Conservation (phyloP, 164 flowering plant genomes). For the Houttuynia cordata region DNA sequence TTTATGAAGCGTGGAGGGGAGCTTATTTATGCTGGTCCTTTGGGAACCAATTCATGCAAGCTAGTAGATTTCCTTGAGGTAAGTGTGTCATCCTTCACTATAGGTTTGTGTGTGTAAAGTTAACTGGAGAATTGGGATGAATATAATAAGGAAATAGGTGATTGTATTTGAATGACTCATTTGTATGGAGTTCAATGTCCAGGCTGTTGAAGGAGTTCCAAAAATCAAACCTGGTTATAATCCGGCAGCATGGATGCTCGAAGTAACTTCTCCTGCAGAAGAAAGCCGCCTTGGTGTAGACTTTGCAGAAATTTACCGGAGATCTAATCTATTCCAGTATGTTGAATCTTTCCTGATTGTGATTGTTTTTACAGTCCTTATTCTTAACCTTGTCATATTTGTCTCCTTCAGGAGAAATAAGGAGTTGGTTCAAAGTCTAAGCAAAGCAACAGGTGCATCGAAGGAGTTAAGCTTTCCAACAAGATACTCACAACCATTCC, state of each 20-base stretch:
- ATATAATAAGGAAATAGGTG: not conserved
- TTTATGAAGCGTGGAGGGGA: slow-evolving; percentile 13
- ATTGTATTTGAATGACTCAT: not conserved
- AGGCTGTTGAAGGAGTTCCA: slow-evolving; percentile 26
- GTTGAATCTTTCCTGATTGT: not conserved
- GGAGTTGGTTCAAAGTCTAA: slow-evolving; percentile 44
- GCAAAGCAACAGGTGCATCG: slow-evolving; percentile 44
- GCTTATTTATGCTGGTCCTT: slow-evolving; percentile 10
- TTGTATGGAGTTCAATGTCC: not conserved
- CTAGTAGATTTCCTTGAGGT: slow-evolving; percentile 10
- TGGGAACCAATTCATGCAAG: slow-evolving; percentile 3
- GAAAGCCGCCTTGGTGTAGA: slow-evolving; percentile 14
- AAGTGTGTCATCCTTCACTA: too few relatives aligned
- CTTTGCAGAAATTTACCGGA: slow-evolving; percentile 11
- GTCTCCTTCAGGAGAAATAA: slow-evolving; percentile 36
- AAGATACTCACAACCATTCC: slow-evolving; percentile 42
- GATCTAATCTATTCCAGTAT: slow-evolving; percentile 10
- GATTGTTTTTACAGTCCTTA: not conserved
- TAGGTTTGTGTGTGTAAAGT: too few relatives aligned
- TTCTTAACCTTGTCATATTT: not conserved
- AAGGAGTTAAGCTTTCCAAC: slow-evolving; percentile 47
- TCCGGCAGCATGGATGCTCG: slow-evolving; percentile 20
- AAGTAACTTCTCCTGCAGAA: slow-evolving; percentile 12
- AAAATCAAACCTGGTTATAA: slow-evolving; percentile 61
- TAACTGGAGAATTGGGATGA: too few relatives aligned